Conservation (phyloP, 2,329 filamentous ascomycete species). For the Mycosphaerelloides madeirae region DNA sequence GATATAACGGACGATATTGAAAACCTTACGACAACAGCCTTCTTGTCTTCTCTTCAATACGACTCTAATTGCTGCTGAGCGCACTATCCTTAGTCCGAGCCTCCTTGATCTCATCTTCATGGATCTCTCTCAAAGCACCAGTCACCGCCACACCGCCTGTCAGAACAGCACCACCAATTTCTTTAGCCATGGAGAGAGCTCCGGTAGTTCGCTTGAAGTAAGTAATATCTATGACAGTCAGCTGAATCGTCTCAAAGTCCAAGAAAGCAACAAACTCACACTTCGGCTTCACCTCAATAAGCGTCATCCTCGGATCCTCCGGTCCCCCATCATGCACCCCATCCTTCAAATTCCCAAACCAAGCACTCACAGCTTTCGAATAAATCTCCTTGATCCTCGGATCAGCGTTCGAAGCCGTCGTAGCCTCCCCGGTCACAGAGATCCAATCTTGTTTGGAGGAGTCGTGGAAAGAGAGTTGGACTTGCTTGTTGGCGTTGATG, state of each 20-base stretch:
- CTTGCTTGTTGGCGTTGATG: conserved; percentile 38
- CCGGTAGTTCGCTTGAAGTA: conserved; percentile 32
- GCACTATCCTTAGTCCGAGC: conserved; percentile 26
- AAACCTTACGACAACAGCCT: no score
- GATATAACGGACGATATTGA: no score
- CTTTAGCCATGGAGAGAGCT: conserved; percentile 28
- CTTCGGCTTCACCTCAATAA: conserved; percentile 37
- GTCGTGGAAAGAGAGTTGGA: conserved; percentile 46
- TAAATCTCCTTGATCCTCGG: conserved; percentile 48
- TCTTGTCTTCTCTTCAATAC: no score
- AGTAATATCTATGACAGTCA: conserved; percentile 27
- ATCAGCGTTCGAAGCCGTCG: conserved; percentile 40
- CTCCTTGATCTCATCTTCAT: conserved; percentile 30
- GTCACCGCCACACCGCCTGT: conserved; percentile 33
- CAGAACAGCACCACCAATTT: conserved; percentile 29
- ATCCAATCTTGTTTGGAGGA: conserved; percentile 46
- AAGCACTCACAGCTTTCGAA: conserved; percentile 37
- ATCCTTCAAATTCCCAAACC: conserved; percentile 50
- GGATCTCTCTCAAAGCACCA: conserved; percentile 31
- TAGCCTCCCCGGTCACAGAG: conserved; percentile 41
- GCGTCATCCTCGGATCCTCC: conserved; percentile 45
- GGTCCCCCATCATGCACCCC: conserved; percentile 44
- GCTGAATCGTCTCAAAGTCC: neutral
- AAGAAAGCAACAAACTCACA: conserved; percentile 19
- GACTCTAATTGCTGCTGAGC: conserved; percentile 19